Evolutionary conservation across 768 basidiomycete genomes (phyloP), one percentile per base, ranked within the genome.

Genomic region (Chlorophyllum brunneum): DNA sequence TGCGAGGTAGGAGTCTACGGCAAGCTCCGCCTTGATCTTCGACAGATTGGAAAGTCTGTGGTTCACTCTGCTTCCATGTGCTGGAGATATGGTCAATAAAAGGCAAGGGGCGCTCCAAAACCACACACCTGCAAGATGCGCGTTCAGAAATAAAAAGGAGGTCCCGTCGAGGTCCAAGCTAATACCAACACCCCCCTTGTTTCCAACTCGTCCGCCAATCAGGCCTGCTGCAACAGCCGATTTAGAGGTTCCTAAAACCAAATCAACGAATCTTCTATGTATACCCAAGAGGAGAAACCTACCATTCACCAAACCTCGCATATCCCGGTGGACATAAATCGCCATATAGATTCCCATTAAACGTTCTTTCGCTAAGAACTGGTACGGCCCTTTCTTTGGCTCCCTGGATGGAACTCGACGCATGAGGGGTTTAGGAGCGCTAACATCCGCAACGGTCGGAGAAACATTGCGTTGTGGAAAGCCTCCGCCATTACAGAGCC

Each of bases 141-240:
- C 88, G 59, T 95, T 97, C 60, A 97, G 69, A 65, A 98, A 95
- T 10, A 98, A 73, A 39, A 97, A 76, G 0, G 91, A 87, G 20
- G 81, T 85, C n/a, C 85, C 86, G 41, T 81, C 83, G 16, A 98
- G 72, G 58, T 92, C 86, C 38, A 95, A 67, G 54, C 87, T 89
- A 56, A 97, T 86, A n/a, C 91, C 94, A 22, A 95, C 90, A 13
- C 88, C 91, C 1, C 95, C 82, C 64, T 98, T 98, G 64, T 98
- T 98, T 4, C 95, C 95, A 2, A 97, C 76, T 41, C 95, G 72
- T 0, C 95, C 95, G 2, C 92, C 92, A 23, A 95, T 90, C 20
- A 97, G 71, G 3, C 95, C 95, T 13, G 95, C 81, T 1, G 93
- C 87, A 1, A 98, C 95, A 16, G 83, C 82, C 11, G 87, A 86